These are phyloP conservation scores for Phalaenopsis aphrodite DNA, from an alignment of 106 monocot genomes.

Conservation along the genomic window DNA sequence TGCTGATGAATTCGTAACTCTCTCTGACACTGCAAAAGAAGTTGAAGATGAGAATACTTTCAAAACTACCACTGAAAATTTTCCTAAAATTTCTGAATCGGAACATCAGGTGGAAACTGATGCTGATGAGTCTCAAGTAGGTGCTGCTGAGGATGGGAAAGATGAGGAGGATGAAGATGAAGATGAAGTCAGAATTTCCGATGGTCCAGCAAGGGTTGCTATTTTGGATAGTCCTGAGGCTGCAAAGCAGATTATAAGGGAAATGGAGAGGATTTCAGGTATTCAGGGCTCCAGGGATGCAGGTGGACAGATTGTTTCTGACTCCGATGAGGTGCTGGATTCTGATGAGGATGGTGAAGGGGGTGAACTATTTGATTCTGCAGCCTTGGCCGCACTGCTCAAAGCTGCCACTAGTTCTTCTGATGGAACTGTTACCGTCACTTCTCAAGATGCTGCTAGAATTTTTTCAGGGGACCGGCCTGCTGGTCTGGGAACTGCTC, in stretches of 20 bases:
- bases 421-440: slow-evolving; percentile 35
- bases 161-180: slow-evolving; percentile 33
- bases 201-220: slow-evolving; percentile 40
- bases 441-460: slow-evolving; percentile 40
- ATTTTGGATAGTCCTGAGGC: slow-evolving; percentile 47
- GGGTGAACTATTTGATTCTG: slow-evolving; percentile 62
- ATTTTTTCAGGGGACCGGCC: slow-evolving; percentile 69
- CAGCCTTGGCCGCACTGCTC: slow-evolving; percentile 70
- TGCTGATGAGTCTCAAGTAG: slow-evolving; percentile 10
- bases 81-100: background rate
- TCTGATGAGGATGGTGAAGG: slow-evolving; percentile 61
- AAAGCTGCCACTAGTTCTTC: slow-evolving; percentile 66
- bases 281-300: background rate
- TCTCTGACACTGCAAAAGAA: slow-evolving; percentile 11
- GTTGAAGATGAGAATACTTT: background rate
- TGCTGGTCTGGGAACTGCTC: slow-evolving; percentile 62
- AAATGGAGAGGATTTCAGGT: slow-evolving; percentile 33
- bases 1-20: background rate
- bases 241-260: slow-evolving; percentile 49
- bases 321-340: slow-evolving; percentile 52
- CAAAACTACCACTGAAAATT: background rate
- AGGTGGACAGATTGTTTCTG: slow-evolving; percentile 47
- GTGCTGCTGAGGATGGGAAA: slow-evolving; percentile 9
- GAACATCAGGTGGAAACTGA: slow-evolving; percentile 11
- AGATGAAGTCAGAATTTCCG: slow-evolving; percentile 13